These are phyloP conservation scores for Alliaria petiolata DNA, from an alignment of 345 rosid genomes.

Conservation along the genomic window DNA sequence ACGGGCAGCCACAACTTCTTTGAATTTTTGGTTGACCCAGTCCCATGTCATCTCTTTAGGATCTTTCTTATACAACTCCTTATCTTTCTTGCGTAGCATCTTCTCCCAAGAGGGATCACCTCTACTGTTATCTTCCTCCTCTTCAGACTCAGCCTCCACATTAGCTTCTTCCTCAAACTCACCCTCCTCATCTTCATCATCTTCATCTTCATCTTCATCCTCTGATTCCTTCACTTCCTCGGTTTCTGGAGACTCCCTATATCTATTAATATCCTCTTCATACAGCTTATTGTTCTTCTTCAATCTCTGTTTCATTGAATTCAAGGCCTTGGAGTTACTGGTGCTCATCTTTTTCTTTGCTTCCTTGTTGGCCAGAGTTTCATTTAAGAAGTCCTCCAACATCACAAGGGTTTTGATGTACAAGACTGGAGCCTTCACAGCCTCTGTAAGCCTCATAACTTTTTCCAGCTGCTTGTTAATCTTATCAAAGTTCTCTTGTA, in stretches of 20 bases:
- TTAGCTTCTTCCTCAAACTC: conserved; percentile 39
- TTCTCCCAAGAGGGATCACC: conserved; percentile 66
- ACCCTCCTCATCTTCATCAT: conserved; percentile 45
- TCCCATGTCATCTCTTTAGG: conserved; percentile 94
- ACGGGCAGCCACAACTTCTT: conserved; percentile 88
- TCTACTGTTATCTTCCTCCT: conserved; percentile 31
- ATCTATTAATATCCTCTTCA: conserved; percentile 69
- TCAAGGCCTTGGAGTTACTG: conserved; percentile 90
- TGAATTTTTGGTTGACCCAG: conserved; percentile 79
- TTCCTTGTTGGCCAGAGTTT: conserved; percentile 86
- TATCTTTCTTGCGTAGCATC: conserved; percentile 71
- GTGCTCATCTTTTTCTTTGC: conserved; percentile 93
- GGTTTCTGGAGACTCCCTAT: conserved; percentile 63
- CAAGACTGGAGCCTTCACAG: conserved; percentile 59
- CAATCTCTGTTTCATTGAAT: conserved; percentile 89
- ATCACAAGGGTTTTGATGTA: conserved; percentile 78
- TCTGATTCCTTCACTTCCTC: conserved; percentile 57
- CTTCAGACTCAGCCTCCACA: conserved; percentile 43
- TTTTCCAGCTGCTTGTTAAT: conserved; percentile 95
- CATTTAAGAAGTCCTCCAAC: conserved; percentile 79
- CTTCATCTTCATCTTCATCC: conserved; percentile 49
- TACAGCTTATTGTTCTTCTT: conserved; percentile 84
- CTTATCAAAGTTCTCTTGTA: conserved; percentile 86
- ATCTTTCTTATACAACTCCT: conserved; percentile 59
- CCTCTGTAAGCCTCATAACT: conserved; percentile 70